A percentile compares a stretch with the other conserved stretches of the same genome.
These are phyloP conservation scores for Zelonia costaricensis DNA, from an alignment of 208 protist species.

Conservation along the genomic window DNA sequence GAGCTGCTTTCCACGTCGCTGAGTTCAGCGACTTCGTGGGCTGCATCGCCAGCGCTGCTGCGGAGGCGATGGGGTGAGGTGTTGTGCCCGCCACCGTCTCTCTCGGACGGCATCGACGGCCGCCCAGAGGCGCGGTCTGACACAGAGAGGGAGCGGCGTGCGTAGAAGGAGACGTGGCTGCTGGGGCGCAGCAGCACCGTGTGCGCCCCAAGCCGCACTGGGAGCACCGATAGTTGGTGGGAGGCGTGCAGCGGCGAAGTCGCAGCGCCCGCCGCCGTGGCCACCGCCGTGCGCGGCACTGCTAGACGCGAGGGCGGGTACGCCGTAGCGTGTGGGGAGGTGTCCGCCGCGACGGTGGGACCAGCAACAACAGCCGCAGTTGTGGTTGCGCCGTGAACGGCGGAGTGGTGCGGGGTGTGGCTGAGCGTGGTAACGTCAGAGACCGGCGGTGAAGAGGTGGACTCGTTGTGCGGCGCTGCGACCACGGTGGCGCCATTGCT, in stretches of 20 bases:
- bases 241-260: neutral
- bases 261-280: neutral
- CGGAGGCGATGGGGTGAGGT: neutral
- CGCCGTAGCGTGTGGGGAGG: too few species aligned
- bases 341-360: too few species aligned
- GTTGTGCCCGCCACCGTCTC: neutral
- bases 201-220: neutral
- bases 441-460: too few species aligned
- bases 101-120: neutral
- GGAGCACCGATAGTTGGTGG: constrained; percentile 5
- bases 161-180: constrained; percentile 8
- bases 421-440: too few species aligned
- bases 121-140: neutral
- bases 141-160: constrained; percentile 8
- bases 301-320: too few species aligned
- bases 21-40: neutral
- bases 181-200: constrained; percentile 8
- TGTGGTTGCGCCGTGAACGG: too few species aligned
- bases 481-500: too few species aligned
- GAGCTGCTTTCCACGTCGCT: constrained; percentile 5
- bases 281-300: neutral
- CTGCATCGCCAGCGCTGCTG: neutral
- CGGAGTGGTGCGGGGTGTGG: too few species aligned
- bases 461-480: too few species aligned
- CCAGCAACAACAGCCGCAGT: too few species aligned